Conservation (phyloP, 2,329 filamentous ascomycete genomes). For the Trichophyton benhamiae region DNA sequence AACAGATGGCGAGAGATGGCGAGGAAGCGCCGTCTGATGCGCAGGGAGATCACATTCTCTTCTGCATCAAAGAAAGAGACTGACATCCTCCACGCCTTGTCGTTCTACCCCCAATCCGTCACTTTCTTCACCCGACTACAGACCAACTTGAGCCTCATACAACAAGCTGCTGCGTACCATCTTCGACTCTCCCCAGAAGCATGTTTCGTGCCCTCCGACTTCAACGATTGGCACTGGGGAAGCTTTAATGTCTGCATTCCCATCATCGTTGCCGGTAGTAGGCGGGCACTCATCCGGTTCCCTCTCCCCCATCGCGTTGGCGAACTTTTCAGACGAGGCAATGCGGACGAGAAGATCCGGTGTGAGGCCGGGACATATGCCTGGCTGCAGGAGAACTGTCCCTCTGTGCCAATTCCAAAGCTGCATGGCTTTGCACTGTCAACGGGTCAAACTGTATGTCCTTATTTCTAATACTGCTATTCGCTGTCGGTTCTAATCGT, state of each 20-base stretch:
- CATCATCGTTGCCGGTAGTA: neutral
- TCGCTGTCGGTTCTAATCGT: too few species aligned
- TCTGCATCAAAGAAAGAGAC: too few species aligned
- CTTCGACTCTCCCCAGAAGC: neutral
- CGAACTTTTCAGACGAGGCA: neutral
- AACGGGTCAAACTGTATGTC: neutral
- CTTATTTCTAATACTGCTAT: too few species aligned
- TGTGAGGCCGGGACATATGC: constrained; percentile 7
- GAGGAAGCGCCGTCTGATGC: too few species aligned
- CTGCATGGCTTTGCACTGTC: constrained; percentile 13
- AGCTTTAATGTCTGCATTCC: neutral
- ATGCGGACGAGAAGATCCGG: constrained; percentile 6
- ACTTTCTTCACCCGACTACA: too few species aligned
- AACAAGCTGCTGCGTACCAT: too few species aligned
- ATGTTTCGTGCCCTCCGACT: neutral
- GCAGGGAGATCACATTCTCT: too few species aligned
- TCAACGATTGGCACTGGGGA: neutral
- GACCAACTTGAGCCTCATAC: too few species aligned
- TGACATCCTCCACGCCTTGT: too few species aligned
- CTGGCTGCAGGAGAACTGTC: constrained; percentile 4
- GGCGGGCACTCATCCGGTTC: neutral
- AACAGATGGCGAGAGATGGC: too few species aligned
- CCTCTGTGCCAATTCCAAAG: constrained; percentile 11
- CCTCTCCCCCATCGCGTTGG: neutral
- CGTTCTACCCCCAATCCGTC: too few species aligned